Evolutionary conservation across 805 yeast genomes (phyloP).

Genomic region (Kazachstania psychrophila): DNA sequence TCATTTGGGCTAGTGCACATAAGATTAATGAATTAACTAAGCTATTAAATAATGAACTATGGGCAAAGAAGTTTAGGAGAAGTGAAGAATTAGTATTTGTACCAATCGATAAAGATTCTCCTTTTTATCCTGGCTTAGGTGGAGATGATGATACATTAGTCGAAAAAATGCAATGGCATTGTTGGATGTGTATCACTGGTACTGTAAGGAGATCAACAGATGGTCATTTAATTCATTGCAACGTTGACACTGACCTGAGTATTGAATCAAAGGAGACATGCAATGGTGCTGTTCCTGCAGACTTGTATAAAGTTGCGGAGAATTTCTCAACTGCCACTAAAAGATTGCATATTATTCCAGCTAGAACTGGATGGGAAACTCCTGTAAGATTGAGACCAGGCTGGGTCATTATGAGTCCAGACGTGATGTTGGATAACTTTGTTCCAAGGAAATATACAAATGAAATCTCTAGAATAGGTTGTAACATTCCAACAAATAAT

Average conservation of each 20-base stretch:
- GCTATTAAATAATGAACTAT: constrained; percentile 41
- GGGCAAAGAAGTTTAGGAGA: constrained; percentile 70
- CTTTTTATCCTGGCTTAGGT: constrained; percentile 53
- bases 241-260: constrained; percentile 80
- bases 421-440: constrained; percentile 66
- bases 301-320: constrained; percentile 74
- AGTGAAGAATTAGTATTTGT: constrained; percentile 84
- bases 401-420: constrained; percentile 88
- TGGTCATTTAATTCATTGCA: constrained; percentile 79
- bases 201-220: constrained; percentile 83
- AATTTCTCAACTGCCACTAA: constrained; percentile 78
- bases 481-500: constrained; percentile 53
- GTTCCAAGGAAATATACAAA: constrained; percentile 37
- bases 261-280: constrained; percentile 43
- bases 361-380: constrained; percentile 52
- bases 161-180: constrained; percentile 84
- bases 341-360: constrained; percentile 78
- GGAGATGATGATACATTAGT: constrained; percentile 42
- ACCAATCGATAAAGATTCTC: constrained; percentile 56
- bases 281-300: constrained; percentile 55
- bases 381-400: constrained; percentile 68
- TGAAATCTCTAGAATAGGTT: constrained; percentile 38
- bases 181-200: constrained; percentile 96
- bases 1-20: constrained; percentile 78
- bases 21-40: constrained; percentile 55